Percentiles rank a stretch among this genome's conserved stretches.
These are phyloP conservation scores for Flammula alnicola DNA, from an alignment of 1,284 basidiomycete genomes.

Conservation along the genomic window DNA sequence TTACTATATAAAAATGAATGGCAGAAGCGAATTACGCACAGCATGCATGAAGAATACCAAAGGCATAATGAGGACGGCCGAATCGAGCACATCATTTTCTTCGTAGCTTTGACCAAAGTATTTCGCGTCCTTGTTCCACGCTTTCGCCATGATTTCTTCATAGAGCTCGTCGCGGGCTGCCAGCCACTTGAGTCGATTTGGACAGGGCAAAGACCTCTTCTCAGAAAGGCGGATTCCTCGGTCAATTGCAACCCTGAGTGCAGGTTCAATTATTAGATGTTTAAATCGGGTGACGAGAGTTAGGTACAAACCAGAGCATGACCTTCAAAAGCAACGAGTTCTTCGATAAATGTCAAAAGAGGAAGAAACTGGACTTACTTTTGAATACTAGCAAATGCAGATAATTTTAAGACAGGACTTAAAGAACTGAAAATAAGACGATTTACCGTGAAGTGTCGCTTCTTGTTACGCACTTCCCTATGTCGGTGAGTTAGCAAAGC, in stretches of 20 bases:
- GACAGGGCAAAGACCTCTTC: constrained; percentile 83
- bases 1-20: constrained; percentile 3
- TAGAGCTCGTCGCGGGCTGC: constrained; percentile 79
- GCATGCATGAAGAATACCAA: constrained; percentile 87
- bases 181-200: constrained; percentile 74
- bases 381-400: constrained; percentile 74
- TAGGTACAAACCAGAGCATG: constrained; percentile 80
- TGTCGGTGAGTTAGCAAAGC: neutral
- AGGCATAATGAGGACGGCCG: constrained; percentile 82
- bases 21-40: constrained; percentile 44
- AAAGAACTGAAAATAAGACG: constrained; percentile 3
- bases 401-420: too few species aligned
- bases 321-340: constrained; percentile 48
- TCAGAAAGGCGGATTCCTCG: constrained; percentile 89
- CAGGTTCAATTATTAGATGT: neutral
- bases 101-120: constrained; percentile 83
- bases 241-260: constrained; percentile 87
- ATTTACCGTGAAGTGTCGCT: constrained; percentile 82
- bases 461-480: constrained; percentile 85
- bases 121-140: constrained; percentile 71
- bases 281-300: neutral
- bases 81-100: constrained; percentile 70
- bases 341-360: neutral
- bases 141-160: constrained; percentile 84
- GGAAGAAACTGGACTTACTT: constrained; percentile 50